Conservation (phyloP, 2,329 filamentous ascomycete genomes). For the Paraphoma chrysanthemicola region DNA sequence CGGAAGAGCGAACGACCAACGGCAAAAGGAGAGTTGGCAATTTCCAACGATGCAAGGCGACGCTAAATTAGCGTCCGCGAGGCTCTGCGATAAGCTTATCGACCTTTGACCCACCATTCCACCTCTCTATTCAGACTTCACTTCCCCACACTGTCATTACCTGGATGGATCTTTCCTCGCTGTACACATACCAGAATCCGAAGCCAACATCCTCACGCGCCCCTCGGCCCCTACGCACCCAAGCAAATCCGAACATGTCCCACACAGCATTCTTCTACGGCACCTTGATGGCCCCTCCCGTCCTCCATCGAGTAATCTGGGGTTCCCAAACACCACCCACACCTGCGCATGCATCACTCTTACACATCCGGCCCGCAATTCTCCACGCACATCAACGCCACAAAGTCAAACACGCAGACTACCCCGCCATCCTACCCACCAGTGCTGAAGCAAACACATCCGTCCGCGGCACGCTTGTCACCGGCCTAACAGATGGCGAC, state of each 20-base stretch:
- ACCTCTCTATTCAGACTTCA: background rate
- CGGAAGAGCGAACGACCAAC: background rate
- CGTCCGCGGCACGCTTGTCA: conserved; percentile 77
- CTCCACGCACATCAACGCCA: conserved; percentile 75
- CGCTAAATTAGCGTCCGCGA: conserved; percentile 30
- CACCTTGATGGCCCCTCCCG: conserved; percentile 81
- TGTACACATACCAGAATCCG: conserved; percentile 13
- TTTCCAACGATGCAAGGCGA: conserved; percentile 9
- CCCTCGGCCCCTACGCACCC: too few species aligned
- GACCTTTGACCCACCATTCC: background rate
- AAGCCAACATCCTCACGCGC: background rate
- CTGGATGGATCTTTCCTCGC: conserved; percentile 17
- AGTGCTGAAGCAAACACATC: conserved; percentile 28
- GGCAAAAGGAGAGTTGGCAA: background rate
- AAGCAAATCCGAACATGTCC: conserved; percentile 30
- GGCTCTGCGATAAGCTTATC: conserved; percentile 17
- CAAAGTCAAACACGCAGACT: conserved; percentile 74
- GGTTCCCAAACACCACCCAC: conserved; percentile 60
- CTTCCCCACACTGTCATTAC: background rate
- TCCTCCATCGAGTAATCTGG: conserved; percentile 87
- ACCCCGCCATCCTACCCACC: conserved; percentile 74
- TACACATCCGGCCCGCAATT: conserved; percentile 77
- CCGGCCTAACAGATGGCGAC: conserved; percentile 79
- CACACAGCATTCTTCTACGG: conserved; percentile 71
- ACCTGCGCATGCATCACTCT: conserved; percentile 56